Evolutionary conservation across 2,329 filamentous ascomycete species (phyloP).

Genomic region (Aureobasidium sp.): DNA sequence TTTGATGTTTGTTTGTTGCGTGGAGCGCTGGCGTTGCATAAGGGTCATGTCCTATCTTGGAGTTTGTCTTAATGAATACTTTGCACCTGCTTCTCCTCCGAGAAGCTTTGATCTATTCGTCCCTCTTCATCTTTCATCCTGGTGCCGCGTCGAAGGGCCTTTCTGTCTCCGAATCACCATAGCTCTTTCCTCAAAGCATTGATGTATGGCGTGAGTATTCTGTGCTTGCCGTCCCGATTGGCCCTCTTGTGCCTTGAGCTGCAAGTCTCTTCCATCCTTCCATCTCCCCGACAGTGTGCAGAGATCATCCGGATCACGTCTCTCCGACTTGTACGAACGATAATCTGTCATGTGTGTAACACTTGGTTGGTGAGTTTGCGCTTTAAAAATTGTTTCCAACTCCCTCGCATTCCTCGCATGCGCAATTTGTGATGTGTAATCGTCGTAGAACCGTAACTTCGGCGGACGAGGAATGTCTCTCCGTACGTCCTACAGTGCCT

Average conservation of each 20-base stretch:
- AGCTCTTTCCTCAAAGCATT: not conserved
- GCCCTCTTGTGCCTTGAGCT: not conserved
- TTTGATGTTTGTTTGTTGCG: not conserved
- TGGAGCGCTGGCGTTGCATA: constrained; percentile 3
- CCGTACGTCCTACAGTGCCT: too few species aligned
- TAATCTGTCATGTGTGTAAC: not conserved
- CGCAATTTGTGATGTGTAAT: too few species aligned
- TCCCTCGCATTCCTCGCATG: too few species aligned
- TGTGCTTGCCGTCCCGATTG: not conserved
- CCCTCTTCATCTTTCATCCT: not conserved
- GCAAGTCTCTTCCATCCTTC: not conserved
- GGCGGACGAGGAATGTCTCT: too few species aligned
- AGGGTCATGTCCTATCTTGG: not conserved
- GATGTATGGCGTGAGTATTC: not conserved
- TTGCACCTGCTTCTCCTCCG: not conserved
- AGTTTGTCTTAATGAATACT: not conserved
- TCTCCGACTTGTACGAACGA: not conserved
- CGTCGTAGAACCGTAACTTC: too few species aligned
- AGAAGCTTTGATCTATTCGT: not conserved
- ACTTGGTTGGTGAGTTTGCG: not conserved
- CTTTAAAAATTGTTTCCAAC: not conserved
- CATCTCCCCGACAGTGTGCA: not conserved
- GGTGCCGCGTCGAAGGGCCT: not conserved
- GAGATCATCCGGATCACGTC: not conserved
- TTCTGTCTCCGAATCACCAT: not conserved